Evolutionary conservation across 2,329 filamentous ascomycete genomes (phyloP), one percentile per base, ranked within the genome.

Genomic region (Fonsecaea erecta): DNA sequence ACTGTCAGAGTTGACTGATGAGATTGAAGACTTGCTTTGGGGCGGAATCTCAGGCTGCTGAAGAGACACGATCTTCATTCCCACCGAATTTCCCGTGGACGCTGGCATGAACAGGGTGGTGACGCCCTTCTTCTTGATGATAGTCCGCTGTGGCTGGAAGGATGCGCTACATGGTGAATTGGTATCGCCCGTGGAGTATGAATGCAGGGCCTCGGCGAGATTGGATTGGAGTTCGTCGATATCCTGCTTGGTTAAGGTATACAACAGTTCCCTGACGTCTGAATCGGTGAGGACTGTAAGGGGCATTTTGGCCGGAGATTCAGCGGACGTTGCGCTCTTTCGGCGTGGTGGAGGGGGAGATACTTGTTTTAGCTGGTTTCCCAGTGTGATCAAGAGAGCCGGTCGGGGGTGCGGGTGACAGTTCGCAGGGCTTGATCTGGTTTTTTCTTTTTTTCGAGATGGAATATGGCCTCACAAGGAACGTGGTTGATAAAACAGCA

Each of bases 21-120:
- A 53, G 68, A 67, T 16, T 4, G 63, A 63, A 16, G 63, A 63
- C 46, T 68, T 66, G 32, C 67, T 68, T 16, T 55, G 55, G 16
- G 26, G 11, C 43, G 53, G 21, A 14, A 24, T 40, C 3, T 64
- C 63, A 8, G 65, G 74, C 70, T 74, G 78, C 34, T 80, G 75
- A 14, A 88, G 74, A 9, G 85, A 87, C 48, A 90, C 83, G 48
- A 90, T 85, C 74, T 90, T 90, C 68, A 90, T 84, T 5, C 87
- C 88, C 18, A 88, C 79, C 2, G 84, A 83, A 46, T 82, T 81
- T 32, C 84, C 83, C 14, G 84, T 86, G 43, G 82, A 86, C 12
- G 86, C 86, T 1, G 88, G 88, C 86, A 90, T 88, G 76, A 90
- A 88, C 9, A 90, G 78, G 2, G 86, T 89, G 1, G 84, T 86